Evolutionary conservation across 2,329 filamentous ascomycete species (phyloP), one percentile per base, ranked within the genome.

Genomic region (Clonostachys solani): DNA sequence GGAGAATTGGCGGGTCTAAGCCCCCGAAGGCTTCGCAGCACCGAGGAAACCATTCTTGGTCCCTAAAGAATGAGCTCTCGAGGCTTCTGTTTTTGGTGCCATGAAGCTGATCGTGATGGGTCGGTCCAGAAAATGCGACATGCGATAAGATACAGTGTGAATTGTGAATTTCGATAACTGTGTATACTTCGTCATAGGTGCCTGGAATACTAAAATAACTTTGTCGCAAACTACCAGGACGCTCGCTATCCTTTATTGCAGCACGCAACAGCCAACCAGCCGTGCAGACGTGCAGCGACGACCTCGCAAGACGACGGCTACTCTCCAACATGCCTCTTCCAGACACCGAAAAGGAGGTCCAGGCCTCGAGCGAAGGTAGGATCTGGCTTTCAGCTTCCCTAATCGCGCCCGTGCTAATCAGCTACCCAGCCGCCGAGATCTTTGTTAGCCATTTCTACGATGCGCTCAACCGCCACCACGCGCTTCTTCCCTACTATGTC

Each of bases 371-470:
- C 50, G 72, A 79, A 59, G 74, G 77, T 72, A 59, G 46, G 54
- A 46, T 15, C 19, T n/a, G 33, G 33, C n/a, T 29, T 43, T 35
- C 34, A 29, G 47, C 41, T 38, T 43, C 40, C 17, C 49, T 35
- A 35, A 6, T n/a, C 33, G n/a, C 18, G 23, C 43, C 43, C 2
- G 10, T 15, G 35, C 37, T 42, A 29, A 54, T 43, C 16, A n/a
- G 29, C 37, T 41, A 37, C 44, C 40, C 43, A 88, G 89, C 84
- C 50, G 86, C 89, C 46, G 80, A 86, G 55, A 72, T 69, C 46
- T 92, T 95, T 58, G 75, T 86, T 54, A 81, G 85, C 51, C 74
- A 78, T 52, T 95, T 87, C 72, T 95, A 95, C 69, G 73, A 77
- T 29, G 78, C 86, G n/a, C 72, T 95, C 45, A 83, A 86, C 65